Percentiles rank a stretch among this genome's conserved stretches.
Conservation (phyloP, 345 rosid species). For the Xanthoceras sorbifolium region DNA sequence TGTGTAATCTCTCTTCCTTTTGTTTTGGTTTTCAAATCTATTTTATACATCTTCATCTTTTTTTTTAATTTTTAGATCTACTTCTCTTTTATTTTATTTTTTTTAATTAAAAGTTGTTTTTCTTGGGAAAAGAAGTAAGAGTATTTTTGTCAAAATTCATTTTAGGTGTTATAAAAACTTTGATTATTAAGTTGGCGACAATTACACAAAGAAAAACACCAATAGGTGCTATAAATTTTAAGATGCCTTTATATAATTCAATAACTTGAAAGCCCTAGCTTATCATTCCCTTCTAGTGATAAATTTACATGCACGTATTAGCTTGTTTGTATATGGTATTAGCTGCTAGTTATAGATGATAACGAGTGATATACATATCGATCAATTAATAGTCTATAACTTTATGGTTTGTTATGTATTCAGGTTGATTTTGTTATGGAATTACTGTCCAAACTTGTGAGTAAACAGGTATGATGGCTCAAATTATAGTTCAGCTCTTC, state of each 20-base stretch:
- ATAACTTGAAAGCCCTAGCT: neutral
- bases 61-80: no score
- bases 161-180: no score
- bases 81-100: no score
- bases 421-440: constrained; percentile 99
- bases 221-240: no score
- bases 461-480: constrained; percentile 62
- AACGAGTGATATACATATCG: neutral
- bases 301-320: neutral
- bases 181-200: no score
- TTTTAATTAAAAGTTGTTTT: no score
- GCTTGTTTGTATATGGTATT: neutral
- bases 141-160: no score
- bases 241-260: constrained; percentile 1
- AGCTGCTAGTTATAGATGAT: neutral
- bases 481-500: constrained; percentile 8
- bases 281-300: neutral
- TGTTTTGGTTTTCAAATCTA: no score
- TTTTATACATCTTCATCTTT: no score
- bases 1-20: no score
- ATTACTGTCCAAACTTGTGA: constrained; percentile 88
- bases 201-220: no score
- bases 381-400: neutral
- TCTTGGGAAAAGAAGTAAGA: no score
- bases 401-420: constrained; percentile 16